These are phyloP conservation scores for Pseudisothecium myosuroides DNA, from an alignment of 225 moss, liverwort and hornwort genomes.

Conservation along the genomic window DNA sequence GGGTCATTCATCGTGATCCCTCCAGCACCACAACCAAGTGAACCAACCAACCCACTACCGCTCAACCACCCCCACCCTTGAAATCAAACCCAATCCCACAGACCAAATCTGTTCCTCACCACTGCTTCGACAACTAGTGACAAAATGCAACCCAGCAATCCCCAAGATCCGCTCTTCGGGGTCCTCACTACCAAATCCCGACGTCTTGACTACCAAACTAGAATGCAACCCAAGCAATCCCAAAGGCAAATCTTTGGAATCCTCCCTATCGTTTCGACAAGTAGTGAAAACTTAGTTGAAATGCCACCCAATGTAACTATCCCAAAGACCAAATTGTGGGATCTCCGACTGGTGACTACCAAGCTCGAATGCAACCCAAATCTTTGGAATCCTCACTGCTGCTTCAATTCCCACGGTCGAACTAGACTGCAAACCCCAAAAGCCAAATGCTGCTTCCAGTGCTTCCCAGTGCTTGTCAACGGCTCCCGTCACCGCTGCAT, in stretches of 20 bases:
- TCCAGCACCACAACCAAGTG: not conserved
- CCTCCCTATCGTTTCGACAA: not conserved
- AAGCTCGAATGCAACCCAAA: not conserved
- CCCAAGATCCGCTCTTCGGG: not conserved
- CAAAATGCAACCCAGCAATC: not conserved
- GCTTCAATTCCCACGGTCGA: not conserved
- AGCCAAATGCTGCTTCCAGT: not conserved
- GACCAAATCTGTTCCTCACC: not conserved
- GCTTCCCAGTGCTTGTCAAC: not conserved
- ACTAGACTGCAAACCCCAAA: not conserved
- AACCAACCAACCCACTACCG: not conserved
- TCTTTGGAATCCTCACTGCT: not conserved
- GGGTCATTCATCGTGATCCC: conserved; percentile 12
- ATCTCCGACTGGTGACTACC: not conserved
- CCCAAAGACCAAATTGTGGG: not conserved
- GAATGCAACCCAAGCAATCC: not conserved
- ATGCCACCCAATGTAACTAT: not conserved
- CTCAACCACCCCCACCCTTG: not conserved
- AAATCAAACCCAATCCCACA: not conserved
- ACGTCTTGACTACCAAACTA: not conserved
- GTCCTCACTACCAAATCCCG: not conserved
- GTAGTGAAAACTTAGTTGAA: not conserved
- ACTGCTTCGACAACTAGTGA: not conserved
- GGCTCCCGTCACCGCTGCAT: not conserved
- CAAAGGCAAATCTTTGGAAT: not conserved